A percentile compares a stretch with the other conserved stretches of the same genome.
Evolutionary conservation across 2,329 filamentous ascomycete genomes (phyloP).

Genomic region (Colletotrichum sp.): DNA sequence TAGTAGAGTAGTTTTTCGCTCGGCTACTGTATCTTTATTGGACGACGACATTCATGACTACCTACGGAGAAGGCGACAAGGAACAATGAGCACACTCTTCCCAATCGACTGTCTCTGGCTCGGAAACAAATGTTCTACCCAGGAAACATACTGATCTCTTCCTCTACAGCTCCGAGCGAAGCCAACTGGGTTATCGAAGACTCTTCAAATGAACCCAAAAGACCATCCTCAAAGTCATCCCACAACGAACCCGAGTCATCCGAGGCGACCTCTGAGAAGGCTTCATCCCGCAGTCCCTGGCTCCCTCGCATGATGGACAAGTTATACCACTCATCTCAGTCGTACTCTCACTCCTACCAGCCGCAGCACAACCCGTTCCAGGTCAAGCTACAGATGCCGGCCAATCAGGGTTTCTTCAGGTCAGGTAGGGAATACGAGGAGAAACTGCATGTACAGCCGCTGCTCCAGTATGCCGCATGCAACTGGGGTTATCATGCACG

Average conservation of each 20-base stretch:
- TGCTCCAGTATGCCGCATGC: not conserved
- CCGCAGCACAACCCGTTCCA: not conserved
- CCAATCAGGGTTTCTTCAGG: not conserved
- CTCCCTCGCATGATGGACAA: not conserved
- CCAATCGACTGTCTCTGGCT: not conserved
- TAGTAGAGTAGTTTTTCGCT: rapidly evolving
- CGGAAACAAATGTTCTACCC: not conserved
- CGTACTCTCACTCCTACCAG: not conserved
- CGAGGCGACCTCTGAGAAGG: not conserved
- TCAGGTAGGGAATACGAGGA: not conserved
- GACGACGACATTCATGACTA: too few relatives aligned
- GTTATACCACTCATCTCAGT: not conserved
- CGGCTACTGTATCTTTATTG: rapidly evolving
- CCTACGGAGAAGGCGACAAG: too few relatives aligned
- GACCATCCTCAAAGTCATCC: not conserved
- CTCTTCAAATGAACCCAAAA: not conserved
- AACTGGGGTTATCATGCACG: not conserved
- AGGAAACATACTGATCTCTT: not conserved
- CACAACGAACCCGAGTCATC: not conserved
- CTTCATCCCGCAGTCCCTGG: not conserved
- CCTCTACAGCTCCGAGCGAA: not conserved
- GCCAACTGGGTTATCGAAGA: not conserved
- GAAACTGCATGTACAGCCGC: not conserved
- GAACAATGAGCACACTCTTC: too few relatives aligned
- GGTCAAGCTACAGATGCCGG: not conserved